Base-by-base conservation (phyloP, 176 grass and related monocot species). In the Lolium multiflorum region DNA sequence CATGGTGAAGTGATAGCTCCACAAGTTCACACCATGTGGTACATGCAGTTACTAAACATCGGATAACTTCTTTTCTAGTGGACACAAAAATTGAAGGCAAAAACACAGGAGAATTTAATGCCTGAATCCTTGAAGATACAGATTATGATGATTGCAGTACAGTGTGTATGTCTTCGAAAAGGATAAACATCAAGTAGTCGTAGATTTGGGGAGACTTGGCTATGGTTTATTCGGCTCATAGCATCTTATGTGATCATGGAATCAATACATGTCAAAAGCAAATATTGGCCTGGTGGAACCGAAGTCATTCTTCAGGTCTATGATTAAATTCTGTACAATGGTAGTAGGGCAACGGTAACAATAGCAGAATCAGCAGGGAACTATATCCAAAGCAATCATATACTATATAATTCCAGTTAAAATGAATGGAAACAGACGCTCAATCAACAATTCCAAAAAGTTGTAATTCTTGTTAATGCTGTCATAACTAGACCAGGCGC, bases 221-320 rank as follows among this genome's bases (percentile, higher is more conserved):
- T 61, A 47, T 35, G 6, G 7, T 62, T 11, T 62, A 74, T 25
- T 83, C 4, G 48, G 6, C 18, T 83, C 9, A 72, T 72, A 72
- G 47, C 5, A 72, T 46, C 18, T 51, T 20, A 61, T 61, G 16
- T 48, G 6, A 26, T 20, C 22, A 44, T 12, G 21, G 5, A 83
- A 72, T 83, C 21, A 83, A 61, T 39, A 48, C 1, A n/a, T 35
- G 54, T 48, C 9, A 48, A 59, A 74, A 48, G 70, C 8, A 26
- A 26, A 74, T 75, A 43, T 21, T 73, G 81, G 25, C 37, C 41
- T 62, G 39, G 55, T 61, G 69, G 55, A 41, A 83, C 47, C 11
- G 10, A 60, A 22, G 54, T n/a, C 51, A 83, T 83, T 71, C 12
- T 11, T 14, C 16, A 75, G 70, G 39, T 47, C 15, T 84, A n/a